Percentiles rank a stretch among this genome's conserved stretches.
Conservation (phyloP, 2,329 filamentous ascomycete species). For the Trichoderma koningiopsis region DNA sequence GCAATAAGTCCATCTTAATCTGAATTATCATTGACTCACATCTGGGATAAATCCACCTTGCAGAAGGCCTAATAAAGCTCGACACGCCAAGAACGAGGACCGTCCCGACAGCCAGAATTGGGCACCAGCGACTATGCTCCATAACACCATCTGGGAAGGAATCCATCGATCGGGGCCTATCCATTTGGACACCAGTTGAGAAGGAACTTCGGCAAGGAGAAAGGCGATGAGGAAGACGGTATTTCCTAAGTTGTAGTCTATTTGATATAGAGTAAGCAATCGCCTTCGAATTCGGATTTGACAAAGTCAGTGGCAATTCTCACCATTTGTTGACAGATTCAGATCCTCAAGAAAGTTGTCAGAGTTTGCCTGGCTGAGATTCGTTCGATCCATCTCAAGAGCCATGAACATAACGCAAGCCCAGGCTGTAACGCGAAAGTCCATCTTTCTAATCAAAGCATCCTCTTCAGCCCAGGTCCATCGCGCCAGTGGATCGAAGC, state of each 20-base stretch:
- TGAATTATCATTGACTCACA: constrained; percentile 30
- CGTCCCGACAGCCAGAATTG: constrained; percentile 48
- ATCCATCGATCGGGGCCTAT: constrained; percentile 62
- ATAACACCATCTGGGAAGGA: constrained; percentile 58
- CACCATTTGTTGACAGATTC: constrained; percentile 40
- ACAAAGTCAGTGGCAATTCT: background rate
- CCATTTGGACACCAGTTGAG: constrained; percentile 61
- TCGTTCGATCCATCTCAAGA: constrained; percentile 53
- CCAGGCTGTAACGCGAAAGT: constrained; percentile 38
- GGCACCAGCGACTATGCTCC: constrained; percentile 54
- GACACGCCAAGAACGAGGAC: constrained; percentile 43
- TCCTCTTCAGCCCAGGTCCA: constrained; percentile 61
- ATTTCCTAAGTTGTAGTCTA: constrained; percentile 41
- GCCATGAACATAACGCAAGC: constrained; percentile 55
- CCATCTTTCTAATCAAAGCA: constrained; percentile 52
- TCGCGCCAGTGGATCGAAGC: constrained; percentile 57
- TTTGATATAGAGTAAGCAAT: constrained; percentile 21
- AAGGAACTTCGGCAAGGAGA: constrained; percentile 51
- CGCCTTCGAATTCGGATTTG: background rate
- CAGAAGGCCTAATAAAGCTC: constrained; percentile 44
- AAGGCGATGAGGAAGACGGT: constrained; percentile 39
- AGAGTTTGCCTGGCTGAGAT: constrained; percentile 49
- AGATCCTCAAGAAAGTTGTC: constrained; percentile 52
- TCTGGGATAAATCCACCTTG: constrained; percentile 53
- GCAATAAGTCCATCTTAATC: background rate